Evolutionary conservation across 2,329 filamentous ascomycete genomes (phyloP).

Genomic region (Diplodia sapinea): DNA sequence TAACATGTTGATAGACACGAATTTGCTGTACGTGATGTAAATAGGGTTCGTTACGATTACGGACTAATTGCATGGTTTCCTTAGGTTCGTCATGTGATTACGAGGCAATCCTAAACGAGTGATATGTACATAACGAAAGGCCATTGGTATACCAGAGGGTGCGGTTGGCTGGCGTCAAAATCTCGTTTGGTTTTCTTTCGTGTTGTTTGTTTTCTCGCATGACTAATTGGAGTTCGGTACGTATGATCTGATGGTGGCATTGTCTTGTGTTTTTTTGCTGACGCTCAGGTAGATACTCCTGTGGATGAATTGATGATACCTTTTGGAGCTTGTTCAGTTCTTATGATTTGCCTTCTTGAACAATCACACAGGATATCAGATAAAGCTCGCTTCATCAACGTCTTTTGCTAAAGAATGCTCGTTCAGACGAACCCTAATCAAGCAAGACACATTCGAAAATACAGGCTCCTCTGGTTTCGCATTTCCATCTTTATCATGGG

Average conservation of each 20-base stretch:
- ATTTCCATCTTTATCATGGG: no score
- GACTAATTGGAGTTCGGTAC: background rate
- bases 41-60: background rate
- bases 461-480: no score
- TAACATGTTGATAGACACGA: slow-evolving; percentile 58
- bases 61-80: slow-evolving; percentile 19
- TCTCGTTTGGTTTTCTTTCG: background rate
- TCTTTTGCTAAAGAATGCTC: no score
- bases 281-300: background rate
- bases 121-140: slow-evolving; percentile 17
- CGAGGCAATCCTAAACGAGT: background rate
- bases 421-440: no score
- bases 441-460: no score
- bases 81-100: slow-evolving; percentile 27
- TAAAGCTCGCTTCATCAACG: no score
- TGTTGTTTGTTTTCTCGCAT: background rate
- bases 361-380: no score
- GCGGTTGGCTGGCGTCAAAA: slow-evolving; percentile 20
- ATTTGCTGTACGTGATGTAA: slow-evolving; percentile 72
- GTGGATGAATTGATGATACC: background rate
- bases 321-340: no score
- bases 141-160: slow-evolving; percentile 11
- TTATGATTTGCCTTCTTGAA: no score
- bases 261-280: background rate
- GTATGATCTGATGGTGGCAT: background rate